phyloP scores from a whole-genome alignment of 257 asterid species.

The Anisodus tanguticus region DNA sequence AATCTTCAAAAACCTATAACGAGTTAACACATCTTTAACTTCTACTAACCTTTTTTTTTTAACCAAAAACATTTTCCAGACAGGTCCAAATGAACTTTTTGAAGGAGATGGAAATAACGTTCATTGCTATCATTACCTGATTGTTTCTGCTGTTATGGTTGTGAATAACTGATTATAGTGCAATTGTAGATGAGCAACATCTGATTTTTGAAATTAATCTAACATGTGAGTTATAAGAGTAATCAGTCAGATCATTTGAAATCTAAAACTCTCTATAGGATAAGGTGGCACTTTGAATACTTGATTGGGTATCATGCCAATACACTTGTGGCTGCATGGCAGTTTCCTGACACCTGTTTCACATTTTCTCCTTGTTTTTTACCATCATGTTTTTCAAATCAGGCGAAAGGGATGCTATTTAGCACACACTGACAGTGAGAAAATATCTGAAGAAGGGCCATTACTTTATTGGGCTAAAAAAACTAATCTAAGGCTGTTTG shows the following conservation, averaged over 20 bases:
- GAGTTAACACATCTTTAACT: neutral
- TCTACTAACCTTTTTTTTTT: neutral
- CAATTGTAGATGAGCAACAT: constrained; percentile 10
- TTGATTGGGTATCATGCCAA: neutral
- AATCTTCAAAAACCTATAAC: neutral
- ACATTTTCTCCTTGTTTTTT: neutral
- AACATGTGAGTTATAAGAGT: neutral
- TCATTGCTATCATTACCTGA: neutral
- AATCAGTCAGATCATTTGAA: neutral
- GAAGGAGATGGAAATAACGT: neutral
- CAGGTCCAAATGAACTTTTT: neutral
- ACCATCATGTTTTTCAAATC: neutral
- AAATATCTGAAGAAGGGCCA: neutral
- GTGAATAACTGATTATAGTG: neutral
- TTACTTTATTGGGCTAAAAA: neutral
- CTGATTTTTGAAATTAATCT: neutral
- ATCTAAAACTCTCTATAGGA: neutral
- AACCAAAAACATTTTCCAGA: neutral
- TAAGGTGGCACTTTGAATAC: neutral
- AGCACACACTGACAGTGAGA: neutral
- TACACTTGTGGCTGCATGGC: neutral
- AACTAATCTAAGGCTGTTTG: neutral
- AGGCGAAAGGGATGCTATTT: neutral
- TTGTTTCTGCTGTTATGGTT: neutral
- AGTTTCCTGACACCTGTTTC: neutral